Evolutionary conservation across 805 yeast species (phyloP).

Genomic region (Wickerhamomyces canadensis): DNA sequence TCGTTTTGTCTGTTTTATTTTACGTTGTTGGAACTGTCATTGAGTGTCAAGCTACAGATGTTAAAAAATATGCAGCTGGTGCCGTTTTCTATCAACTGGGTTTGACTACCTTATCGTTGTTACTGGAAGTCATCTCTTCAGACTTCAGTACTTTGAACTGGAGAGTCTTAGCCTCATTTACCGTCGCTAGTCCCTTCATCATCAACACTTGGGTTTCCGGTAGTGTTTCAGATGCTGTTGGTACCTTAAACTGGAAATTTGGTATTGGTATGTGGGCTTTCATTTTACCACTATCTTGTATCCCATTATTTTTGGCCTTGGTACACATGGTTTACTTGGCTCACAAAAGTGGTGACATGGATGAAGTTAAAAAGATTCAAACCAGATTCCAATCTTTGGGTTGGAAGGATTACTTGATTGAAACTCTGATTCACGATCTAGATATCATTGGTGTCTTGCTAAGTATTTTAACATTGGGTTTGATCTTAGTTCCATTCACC

Average conservation of each 20-base stretch:
- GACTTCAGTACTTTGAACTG: slow-evolving; percentile 62
- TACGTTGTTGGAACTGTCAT: slow-evolving; percentile 53
- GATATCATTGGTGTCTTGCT: slow-evolving; percentile 59
- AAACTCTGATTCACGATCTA: slow-evolving; percentile 47
- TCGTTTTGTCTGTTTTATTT: slow-evolving; percentile 40
- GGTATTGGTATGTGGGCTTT: slow-evolving; percentile 59
- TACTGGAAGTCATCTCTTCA: slow-evolving; percentile 49
- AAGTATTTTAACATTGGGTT: slow-evolving; percentile 49
- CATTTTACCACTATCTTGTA: slow-evolving; percentile 45
- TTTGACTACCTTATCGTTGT: slow-evolving; percentile 51
- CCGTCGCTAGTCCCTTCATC: slow-evolving; percentile 63
- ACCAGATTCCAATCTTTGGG: slow-evolving; percentile 1
- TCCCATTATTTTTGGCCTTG: slow-evolving; percentile 42
- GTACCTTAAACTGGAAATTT: slow-evolving; percentile 41
- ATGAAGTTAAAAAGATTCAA: slow-evolving; percentile 25
- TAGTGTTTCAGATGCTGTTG: slow-evolving; percentile 35
- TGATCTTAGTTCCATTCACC: slow-evolving; percentile 62
- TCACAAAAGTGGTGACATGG: slow-evolving; percentile 35
- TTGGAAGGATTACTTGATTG: slow-evolving; percentile 23
- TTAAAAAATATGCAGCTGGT: slow-evolving; percentile 52
- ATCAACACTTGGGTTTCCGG: slow-evolving; percentile 72
- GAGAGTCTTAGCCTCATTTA: slow-evolving; percentile 54
- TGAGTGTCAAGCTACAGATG: slow-evolving; percentile 48
- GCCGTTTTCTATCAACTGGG: slow-evolving; percentile 42
- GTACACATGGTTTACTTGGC: slow-evolving; percentile 44